These are phyloP conservation scores for Dioszegia crocea DNA, from an alignment of 768 basidiomycete genomes.

Conservation along the genomic window DNA sequence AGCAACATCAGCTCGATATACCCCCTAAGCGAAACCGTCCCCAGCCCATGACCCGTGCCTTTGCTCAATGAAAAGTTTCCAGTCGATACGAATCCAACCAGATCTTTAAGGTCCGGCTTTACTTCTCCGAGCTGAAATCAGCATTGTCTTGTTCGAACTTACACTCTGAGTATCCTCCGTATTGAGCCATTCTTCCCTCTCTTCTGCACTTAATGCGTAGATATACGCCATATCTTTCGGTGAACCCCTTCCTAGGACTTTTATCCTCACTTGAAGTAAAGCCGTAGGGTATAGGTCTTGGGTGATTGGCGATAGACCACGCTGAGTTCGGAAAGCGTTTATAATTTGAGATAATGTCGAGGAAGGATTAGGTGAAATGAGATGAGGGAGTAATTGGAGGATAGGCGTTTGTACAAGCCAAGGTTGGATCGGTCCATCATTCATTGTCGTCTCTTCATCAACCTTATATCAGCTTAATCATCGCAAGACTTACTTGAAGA, in stretches of 20 bases:
- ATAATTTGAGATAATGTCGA: conserved; percentile 57
- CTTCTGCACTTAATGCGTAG: conserved; percentile 60
- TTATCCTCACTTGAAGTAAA: conserved; percentile 64
- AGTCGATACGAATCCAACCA: conserved; percentile 79
- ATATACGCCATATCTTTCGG: conserved; percentile 72
- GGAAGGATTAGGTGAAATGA: conserved; percentile 38
- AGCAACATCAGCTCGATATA: conserved; percentile 6
- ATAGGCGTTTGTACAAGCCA: conserved; percentile 65
- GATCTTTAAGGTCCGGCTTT: conserved; percentile 52
- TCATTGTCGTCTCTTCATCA: conserved; percentile 49
- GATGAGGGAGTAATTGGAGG: background rate
- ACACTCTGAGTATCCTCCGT: conserved; percentile 18
- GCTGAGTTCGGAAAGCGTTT: conserved; percentile 61
- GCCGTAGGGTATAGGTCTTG: conserved; percentile 60
- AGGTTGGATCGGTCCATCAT: conserved; percentile 42
- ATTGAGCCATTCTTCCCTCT: conserved; percentile 55
- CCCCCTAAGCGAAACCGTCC: conserved; percentile 60
- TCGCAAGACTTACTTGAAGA: background rate
- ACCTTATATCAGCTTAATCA: background rate
- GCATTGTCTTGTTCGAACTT: conserved; percentile 1
- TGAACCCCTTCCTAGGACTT: conserved; percentile 63
- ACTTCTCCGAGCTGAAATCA: conserved; percentile 37
- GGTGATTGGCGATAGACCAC: conserved; percentile 54
- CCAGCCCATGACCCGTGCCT: conserved; percentile 74
- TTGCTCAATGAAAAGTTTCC: conserved; percentile 75